Percentiles rank a stretch among this genome's conserved stretches.
Evolutionary conservation across 208 protist species (phyloP).

Genomic region (Crithidia fasciculata): DNA sequence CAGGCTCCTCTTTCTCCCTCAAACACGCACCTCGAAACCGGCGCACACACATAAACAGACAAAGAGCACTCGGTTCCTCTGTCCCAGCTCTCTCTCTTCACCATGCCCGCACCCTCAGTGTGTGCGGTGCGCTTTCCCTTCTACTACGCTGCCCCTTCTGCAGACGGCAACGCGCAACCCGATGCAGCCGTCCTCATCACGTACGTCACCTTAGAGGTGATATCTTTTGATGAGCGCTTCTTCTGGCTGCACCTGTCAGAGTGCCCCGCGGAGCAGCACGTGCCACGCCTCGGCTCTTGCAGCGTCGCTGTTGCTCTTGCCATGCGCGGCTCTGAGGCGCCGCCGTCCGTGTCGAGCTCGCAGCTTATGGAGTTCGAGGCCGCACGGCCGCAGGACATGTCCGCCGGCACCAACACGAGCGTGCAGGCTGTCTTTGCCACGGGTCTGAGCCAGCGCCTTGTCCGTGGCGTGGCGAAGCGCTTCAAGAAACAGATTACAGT

Average conservation of each 20-base stretch:
- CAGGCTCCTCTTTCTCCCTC: too few species aligned
- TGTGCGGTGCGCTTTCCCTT: conserved; percentile 40
- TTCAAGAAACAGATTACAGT: conserved; percentile 23
- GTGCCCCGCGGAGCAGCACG: conserved; percentile 20
- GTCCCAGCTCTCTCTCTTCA: background rate
- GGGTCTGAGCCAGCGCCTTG: conserved; percentile 51
- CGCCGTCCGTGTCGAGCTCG: conserved; percentile 21
- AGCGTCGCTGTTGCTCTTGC: conserved; percentile 35
- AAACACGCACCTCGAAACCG: too few species aligned
- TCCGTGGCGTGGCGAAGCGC: conserved; percentile 29
- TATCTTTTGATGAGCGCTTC: conserved; percentile 51
- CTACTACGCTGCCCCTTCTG: conserved; percentile 20
- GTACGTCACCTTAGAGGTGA: conserved; percentile 44
- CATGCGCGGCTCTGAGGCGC: background rate
- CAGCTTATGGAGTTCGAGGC: conserved; percentile 41
- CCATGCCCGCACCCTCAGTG: conserved; percentile 35
- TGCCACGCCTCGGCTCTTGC: conserved; percentile 40
- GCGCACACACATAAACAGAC: too few species aligned
- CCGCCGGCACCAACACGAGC: conserved; percentile 19
- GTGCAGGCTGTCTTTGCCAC: conserved; percentile 46
- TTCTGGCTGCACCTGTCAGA: conserved; percentile 80
- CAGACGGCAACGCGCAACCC: background rate
- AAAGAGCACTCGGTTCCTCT: background rate
- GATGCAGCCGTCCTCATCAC: conserved; percentile 36
- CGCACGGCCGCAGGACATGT: conserved; percentile 6